A percentile compares a stretch with the other conserved stretches of the same genome.
These are phyloP conservation scores for Paramecium biaurelia DNA, from an alignment of 73 alveolate species.

Conservation along the genomic window DNA sequence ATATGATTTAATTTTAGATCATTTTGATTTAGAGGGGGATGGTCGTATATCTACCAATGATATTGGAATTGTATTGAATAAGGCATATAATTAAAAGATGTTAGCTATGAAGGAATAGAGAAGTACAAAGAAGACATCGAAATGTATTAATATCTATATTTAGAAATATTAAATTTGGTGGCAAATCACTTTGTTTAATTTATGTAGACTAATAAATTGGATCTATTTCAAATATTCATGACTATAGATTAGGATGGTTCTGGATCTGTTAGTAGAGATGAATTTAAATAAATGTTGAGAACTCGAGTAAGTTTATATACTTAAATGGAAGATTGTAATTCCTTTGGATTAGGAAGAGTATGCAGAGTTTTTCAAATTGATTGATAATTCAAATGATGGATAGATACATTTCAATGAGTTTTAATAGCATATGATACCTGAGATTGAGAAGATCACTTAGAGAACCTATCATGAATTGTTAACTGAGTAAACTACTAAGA, in stretches of 20 bases:
- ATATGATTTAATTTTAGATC: background rate
- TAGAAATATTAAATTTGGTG: slow-evolving; percentile 44
- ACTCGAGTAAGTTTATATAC: slow-evolving; percentile 10
- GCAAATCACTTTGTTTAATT: slow-evolving; percentile 13
- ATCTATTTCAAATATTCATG: slow-evolving; percentile 41
- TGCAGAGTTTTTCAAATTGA: slow-evolving; percentile 9
- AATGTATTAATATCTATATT: background rate
- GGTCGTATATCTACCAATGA: slow-evolving; percentile 14
- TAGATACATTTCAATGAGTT: slow-evolving; percentile 21
- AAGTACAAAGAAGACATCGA: background rate
- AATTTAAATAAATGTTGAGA: slow-evolving; percentile 41
- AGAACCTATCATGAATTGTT: background rate
- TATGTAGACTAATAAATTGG: slow-evolving; percentile 3
- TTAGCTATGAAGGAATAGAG: background rate
- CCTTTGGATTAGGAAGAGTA: slow-evolving; percentile 50
- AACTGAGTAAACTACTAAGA: background rate
- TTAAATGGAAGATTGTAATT: background rate
- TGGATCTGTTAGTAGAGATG: slow-evolving; percentile 39
- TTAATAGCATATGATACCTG: slow-evolving; percentile 11
- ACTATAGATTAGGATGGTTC: slow-evolving; percentile 19
- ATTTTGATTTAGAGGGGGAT: slow-evolving; percentile 43
- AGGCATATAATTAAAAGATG: background rate
- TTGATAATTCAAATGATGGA: slow-evolving; percentile 38
- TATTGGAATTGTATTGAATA: background rate
- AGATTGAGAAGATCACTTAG: background rate